Evolutionary conservation across 108 stramenopile species (phyloP).

Genomic region (Cyclotella distinguenda): DNA sequence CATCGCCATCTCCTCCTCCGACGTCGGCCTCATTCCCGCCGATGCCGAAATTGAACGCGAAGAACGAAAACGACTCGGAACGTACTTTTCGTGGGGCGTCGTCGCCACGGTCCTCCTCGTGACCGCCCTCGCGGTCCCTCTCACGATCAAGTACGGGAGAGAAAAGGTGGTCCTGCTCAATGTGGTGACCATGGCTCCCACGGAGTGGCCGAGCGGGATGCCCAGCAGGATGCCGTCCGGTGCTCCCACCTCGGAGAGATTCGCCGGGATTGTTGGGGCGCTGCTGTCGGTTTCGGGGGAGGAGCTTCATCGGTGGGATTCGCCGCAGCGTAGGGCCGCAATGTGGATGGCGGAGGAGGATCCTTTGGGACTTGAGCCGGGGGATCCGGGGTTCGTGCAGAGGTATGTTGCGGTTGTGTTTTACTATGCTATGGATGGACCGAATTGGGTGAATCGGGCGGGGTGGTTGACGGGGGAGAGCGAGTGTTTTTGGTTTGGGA

Average conservation of each 20-base stretch:
- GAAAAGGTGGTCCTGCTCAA: conserved; percentile 7
- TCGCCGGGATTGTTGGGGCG: conserved; percentile 16
- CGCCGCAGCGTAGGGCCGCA: conserved; percentile 46
- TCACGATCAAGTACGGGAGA: conserved; percentile 28
- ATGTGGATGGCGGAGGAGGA: conserved; percentile 46
- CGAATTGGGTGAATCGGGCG: conserved; percentile 18
- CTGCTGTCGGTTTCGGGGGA: conserved; percentile 21
- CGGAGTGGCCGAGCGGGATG: conserved; percentile 9
- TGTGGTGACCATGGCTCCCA: conserved; percentile 22
- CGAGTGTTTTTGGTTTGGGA: conserved; percentile 39
- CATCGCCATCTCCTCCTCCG: conserved; percentile 26
- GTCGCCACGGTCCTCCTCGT: conserved; percentile 11
- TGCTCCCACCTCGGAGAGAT: conserved; percentile 20
- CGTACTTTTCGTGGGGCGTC: conserved; percentile 18
- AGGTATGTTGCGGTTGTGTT: conserved; percentile 51
- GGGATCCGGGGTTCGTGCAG: conserved; percentile 44
- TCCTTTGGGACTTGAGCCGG: conserved; percentile 12
- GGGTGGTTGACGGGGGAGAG: conserved; percentile 25
- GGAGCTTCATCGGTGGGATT: conserved; percentile 12
- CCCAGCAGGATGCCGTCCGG: conserved; percentile 23
- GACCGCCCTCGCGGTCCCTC: conserved; percentile 19
- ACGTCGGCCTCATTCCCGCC: conserved; percentile 36
- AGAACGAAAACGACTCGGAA: conserved; percentile 26
- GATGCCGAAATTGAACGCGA: conserved; percentile 42
- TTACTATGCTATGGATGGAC: conserved; percentile 55